These are phyloP conservation scores for Phylloporus sp. DNA, from an alignment of 768 basidiomycete species.

Conservation along the genomic window DNA sequence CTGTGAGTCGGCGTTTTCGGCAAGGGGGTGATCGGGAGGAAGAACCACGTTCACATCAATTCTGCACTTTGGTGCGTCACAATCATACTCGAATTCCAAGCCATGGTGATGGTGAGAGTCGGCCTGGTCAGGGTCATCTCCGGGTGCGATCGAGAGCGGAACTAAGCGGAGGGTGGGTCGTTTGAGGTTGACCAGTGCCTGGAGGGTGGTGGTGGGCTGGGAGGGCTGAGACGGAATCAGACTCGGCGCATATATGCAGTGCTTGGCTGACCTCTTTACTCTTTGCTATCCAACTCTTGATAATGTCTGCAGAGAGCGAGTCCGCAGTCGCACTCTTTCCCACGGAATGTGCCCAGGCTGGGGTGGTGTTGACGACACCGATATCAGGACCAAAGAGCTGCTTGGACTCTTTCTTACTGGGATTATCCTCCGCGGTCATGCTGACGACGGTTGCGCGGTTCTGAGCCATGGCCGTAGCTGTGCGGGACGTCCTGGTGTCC, in stretches of 20 bases:
- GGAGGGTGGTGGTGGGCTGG: conserved; percentile 88
- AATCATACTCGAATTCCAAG: conserved; percentile 90
- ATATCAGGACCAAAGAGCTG: conserved; percentile 90
- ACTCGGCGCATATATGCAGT: background rate
- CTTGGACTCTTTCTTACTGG: conserved; percentile 52
- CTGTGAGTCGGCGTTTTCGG: conserved; percentile 33
- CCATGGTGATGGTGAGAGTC: conserved; percentile 64
- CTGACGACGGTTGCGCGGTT: conserved; percentile 29
- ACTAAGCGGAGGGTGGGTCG: conserved; percentile 80
- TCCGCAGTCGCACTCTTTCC: conserved; percentile 66
- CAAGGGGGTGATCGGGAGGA: conserved; percentile 58
- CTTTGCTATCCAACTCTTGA: conserved; percentile 82
- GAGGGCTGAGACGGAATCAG: conserved; percentile 45
- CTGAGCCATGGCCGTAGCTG: conserved; percentile 49
- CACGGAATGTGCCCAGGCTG: conserved; percentile 61
- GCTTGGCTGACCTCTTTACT: conserved; percentile 64
- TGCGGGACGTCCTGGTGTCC: conserved; percentile 45
- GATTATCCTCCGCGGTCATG: conserved; percentile 11
- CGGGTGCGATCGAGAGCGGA: conserved; percentile 47
- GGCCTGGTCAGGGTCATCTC: conserved; percentile 43
- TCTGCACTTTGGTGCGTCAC: conserved; percentile 80
- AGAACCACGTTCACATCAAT: conserved; percentile 77
- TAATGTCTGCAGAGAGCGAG: conserved; percentile 75
- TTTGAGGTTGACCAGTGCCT: conserved; percentile 93
- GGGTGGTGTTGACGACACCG: conserved; percentile 65